phyloP scores from a whole-genome alignment of 1,139 yeast genomes.

The Yamadazyma epiphylla region DNA sequence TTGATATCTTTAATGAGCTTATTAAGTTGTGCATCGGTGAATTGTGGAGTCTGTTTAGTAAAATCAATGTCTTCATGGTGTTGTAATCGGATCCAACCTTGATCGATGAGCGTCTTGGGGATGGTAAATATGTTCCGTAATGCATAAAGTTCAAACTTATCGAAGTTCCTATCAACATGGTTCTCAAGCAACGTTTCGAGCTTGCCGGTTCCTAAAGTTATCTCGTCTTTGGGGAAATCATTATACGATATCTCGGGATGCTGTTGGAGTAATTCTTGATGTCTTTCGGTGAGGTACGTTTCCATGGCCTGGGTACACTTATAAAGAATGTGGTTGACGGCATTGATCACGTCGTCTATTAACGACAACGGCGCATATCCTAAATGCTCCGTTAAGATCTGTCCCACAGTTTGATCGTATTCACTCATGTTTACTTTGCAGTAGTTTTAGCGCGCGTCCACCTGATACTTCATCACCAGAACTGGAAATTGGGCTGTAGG shows the following conservation, averaged over 20 bases:
- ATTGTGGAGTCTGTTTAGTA: constrained; percentile 10
- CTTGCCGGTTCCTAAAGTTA: constrained; percentile 73
- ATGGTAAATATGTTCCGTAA: constrained; percentile 71
- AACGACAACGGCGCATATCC: constrained; percentile 86
- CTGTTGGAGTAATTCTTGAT: no score
- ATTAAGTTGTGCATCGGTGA: constrained; percentile 31
- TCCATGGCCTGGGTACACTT: constrained; percentile 82
- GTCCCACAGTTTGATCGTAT: not conserved
- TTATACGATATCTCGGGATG: no score
- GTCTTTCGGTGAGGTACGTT: constrained; percentile 47
- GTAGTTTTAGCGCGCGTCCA: no score
- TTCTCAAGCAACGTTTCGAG: constrained; percentile 75
- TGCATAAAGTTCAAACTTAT: constrained; percentile 80
- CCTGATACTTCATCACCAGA: no score
- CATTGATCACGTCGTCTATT: constrained; percentile 85
- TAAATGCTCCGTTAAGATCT: constrained; percentile 69
- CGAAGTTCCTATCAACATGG: constrained; percentile 80
- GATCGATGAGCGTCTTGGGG: constrained; percentile 63
- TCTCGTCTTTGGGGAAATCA: constrained; percentile 40
- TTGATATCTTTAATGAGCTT: constrained; percentile 40
- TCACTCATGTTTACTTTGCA: not conserved
- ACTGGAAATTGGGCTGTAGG: no score
- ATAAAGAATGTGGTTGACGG: constrained; percentile 81
- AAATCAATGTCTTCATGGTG: constrained; percentile 63
- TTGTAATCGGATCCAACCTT: constrained; percentile 62